Evolutionary conservation across 1,139 yeast genomes (phyloP).

Genomic region (Meyerozyma guilliermondii): DNA sequence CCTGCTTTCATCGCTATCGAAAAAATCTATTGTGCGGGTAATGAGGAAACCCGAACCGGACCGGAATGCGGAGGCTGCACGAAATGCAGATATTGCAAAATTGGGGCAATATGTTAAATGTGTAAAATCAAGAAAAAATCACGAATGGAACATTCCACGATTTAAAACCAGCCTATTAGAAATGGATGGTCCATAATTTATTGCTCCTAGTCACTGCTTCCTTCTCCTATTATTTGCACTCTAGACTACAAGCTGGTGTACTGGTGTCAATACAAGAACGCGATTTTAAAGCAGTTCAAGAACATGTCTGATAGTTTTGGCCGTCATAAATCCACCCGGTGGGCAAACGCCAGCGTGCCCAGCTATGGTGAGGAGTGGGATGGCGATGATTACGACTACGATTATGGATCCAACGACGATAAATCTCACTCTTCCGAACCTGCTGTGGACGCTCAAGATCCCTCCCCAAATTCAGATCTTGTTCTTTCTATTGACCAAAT

Average conservation of each 20-base stretch:
- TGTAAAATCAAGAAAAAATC: too few species aligned
- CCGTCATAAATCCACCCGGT: constrained; percentile 58
- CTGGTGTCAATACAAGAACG: not conserved
- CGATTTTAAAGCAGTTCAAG: not conserved
- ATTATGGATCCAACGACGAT: constrained; percentile 10
- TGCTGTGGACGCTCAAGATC: not conserved
- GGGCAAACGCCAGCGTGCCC: constrained; percentile 57
- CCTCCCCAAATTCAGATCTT: constrained; percentile 11
- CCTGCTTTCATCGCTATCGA: not conserved
- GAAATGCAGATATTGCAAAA: not conserved
- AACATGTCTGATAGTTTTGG: constrained; percentile 43
- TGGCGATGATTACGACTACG: constrained; percentile 34
- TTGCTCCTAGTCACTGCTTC: not conserved
- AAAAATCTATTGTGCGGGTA: not conserved
- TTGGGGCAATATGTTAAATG: too few species aligned
- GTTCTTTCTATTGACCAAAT: constrained; percentile 35
- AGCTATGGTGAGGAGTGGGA: constrained; percentile 58
- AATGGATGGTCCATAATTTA: not conserved
- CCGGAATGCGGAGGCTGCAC: not conserved
- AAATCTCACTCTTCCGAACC: not conserved
- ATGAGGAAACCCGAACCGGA: not conserved
- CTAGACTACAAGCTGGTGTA: not conserved
- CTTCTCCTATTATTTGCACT: not conserved
- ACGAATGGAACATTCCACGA: too few species aligned
- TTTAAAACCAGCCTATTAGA: not conserved